A percentile compares a stretch with the other conserved stretches of the same genome.
Conservation (phyloP, 2,329 filamentous ascomycete genomes). For the Pyrenochaeta sp. region DNA sequence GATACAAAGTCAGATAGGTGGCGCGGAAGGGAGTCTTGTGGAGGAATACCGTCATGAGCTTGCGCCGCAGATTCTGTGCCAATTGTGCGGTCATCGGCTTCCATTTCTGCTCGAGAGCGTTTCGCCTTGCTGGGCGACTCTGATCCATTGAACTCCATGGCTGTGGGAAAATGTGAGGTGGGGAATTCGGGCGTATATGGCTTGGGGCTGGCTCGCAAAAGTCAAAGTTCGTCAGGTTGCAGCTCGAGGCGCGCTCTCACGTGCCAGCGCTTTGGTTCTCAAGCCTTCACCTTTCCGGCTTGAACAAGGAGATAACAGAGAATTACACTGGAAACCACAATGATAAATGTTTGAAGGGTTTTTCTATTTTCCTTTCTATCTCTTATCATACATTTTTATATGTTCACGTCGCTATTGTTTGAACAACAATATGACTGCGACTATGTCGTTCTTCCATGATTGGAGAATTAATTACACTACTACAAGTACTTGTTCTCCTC, state of each 20-base stretch:
- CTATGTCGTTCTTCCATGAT: too few species aligned
- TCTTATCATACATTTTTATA: too few species aligned
- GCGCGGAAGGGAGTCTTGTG: constrained; percentile 15
- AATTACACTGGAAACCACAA: too few species aligned
- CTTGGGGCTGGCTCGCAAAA: constrained; percentile 11
- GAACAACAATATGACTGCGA: too few species aligned
- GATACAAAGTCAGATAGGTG: constrained; percentile 13
- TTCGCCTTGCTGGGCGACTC: constrained; percentile 36
- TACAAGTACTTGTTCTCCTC: constrained; percentile 70
- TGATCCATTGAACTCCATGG: constrained; percentile 19
- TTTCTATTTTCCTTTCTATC: too few species aligned
- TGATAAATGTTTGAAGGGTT: too few species aligned
- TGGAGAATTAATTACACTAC: constrained; percentile 4
- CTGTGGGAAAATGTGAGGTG: not conserved
- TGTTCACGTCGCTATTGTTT: too few species aligned
- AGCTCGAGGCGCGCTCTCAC: constrained; percentile 21
- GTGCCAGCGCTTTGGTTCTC: constrained; percentile 5
- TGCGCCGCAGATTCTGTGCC: constrained; percentile 16
- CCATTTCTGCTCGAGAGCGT: constrained; percentile 37
- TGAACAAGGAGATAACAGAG: too few species aligned
- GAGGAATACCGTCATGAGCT: constrained; percentile 20
- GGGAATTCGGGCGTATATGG: not conserved
- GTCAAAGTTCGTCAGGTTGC: constrained; percentile 4
- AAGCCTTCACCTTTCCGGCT: too few species aligned
- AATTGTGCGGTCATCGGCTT: constrained; percentile 20